Evolutionary conservation across 2,329 filamentous ascomycete genomes (phyloP), one percentile per base, ranked within the genome.

Genomic region (Tolypocladium paradoxum): DNA sequence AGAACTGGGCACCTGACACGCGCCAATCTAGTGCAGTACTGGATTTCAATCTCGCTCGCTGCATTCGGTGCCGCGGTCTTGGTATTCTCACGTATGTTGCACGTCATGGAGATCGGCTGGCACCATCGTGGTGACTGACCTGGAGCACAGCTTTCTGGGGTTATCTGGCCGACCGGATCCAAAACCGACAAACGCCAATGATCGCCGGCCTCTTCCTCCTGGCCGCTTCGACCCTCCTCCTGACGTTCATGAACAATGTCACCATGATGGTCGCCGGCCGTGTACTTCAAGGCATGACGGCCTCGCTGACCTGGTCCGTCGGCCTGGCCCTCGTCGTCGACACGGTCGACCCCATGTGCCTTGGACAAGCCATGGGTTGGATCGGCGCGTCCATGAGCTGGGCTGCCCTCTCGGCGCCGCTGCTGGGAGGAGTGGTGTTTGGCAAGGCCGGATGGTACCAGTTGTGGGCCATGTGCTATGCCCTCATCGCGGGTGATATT

Each of bases 401-500:
- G n/a, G 66, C 63, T 24, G 62, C 66, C 37, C 54, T 70, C 16
- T 51, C 56, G 2, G 66, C 67, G 16, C 67, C 67, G 37, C 52
- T 68, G 3, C 56, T 69, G 2, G 68, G 67, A 16, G 67, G 67
- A 35, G 55, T 70, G 4, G 65, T 68, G 3, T 69, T 68, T 46
- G 60, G 60, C 20, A 60, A 59, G 20, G 65, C 61, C 3, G 67
- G 65, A 2, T 69, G 69, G 53, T 67, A 66, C 53, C 51, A 64
- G 18, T 65, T 70, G 27, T 70, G 67, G 55, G 61, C 62, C 29
- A 68, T 70, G 62, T 69, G 67, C 49, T 69, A 69, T 51, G 67
- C 64, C 9, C 57, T 70, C 2, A 58, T 70, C 34, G 63, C 60
- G 3, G 62, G 63, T 6, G 67, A 70, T 8, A 65, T 68, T 49